Percentiles rank a stretch among this genome's conserved stretches.
Evolutionary conservation across 75 land plant genomes (phyloP).

Genomic region (Chamaecyparis obtusa): DNA sequence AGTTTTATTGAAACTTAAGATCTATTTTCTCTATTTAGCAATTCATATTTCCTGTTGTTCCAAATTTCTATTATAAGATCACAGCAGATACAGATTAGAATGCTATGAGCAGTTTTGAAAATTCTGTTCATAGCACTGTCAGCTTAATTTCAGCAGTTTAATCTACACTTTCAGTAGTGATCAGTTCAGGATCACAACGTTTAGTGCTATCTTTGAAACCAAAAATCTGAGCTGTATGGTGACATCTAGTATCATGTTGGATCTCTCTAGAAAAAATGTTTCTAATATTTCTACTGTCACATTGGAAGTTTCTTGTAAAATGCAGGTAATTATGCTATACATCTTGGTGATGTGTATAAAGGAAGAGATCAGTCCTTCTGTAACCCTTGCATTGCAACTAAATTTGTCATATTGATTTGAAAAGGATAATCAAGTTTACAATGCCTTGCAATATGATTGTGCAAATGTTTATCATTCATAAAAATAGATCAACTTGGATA

Average conservation of each 20-base stretch:
- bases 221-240: not conserved
- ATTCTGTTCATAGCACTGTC: too few relatives aligned
- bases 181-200: not conserved
- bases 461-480: not conserved
- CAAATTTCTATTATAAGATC: too few relatives aligned
- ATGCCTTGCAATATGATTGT: not conserved
- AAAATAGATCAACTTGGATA: slow-evolving; percentile 2
- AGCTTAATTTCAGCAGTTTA: too few relatives aligned
- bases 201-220: not conserved
- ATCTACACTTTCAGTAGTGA: too few relatives aligned
- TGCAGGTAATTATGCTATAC: not conserved
- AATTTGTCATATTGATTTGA: not conserved
- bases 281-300: too few relatives aligned
- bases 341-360: not conserved
- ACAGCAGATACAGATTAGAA: too few relatives aligned
- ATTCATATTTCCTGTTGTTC: too few relatives aligned
- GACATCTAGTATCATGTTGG: not conserved
- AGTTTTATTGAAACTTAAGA: too few relatives aligned
- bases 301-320: not conserved
- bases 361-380: not conserved
- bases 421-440: not conserved
- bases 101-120: too few relatives aligned
- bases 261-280: not conserved
- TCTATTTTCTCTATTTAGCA: too few relatives aligned
- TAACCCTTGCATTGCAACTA: not conserved